phyloP scores from a whole-genome alignment of 257 asterid genomes.

The Verbena officinalis region DNA sequence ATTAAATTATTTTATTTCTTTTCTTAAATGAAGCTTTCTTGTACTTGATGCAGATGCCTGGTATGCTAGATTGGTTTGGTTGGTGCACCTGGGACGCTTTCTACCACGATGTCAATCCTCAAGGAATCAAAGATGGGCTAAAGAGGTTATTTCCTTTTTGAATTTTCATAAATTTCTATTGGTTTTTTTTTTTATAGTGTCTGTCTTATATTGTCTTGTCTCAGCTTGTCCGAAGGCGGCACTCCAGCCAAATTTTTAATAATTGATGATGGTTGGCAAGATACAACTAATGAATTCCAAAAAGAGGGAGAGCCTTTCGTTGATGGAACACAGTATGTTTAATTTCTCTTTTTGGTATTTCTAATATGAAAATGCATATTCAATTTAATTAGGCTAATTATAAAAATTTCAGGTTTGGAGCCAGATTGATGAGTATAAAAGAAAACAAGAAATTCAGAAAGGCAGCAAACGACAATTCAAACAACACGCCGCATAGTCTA shows the following conservation, averaged over 20 bases:
- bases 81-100: slow-evolving; percentile 70
- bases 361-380: not conserved
- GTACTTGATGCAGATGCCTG: slow-evolving; percentile 46
- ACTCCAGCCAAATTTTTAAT: slow-evolving; percentile 48
- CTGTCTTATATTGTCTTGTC: slow-evolving; percentile 11
- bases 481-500: slow-evolving; percentile 37
- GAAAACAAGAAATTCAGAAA: slow-evolving; percentile 56
- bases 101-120: slow-evolving; percentile 53
- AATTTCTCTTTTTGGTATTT: slow-evolving; percentile 5
- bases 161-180: not conserved
- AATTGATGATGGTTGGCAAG: slow-evolving; percentile 60
- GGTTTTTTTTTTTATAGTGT: slow-evolving; percentile 1
- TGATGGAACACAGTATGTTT: slow-evolving; percentile 49
- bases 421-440: slow-evolving; percentile 52
- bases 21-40: not conserved
- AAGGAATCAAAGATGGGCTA: slow-evolving; percentile 48
- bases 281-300: slow-evolving; percentile 47
- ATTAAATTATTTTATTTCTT: not conserved
- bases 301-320: slow-evolving; percentile 48
- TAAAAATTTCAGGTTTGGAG: slow-evolving; percentile 55
- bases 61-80: slow-evolving; percentile 50
- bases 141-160: slow-evolving; percentile 34
- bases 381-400: not conserved
- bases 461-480: slow-evolving; percentile 35
- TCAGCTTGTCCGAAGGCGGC: slow-evolving; percentile 53